phyloP scores from a whole-genome alignment of 2,329 filamentous ascomycete species.

The Sporothrix brunneoviolacea region DNA sequence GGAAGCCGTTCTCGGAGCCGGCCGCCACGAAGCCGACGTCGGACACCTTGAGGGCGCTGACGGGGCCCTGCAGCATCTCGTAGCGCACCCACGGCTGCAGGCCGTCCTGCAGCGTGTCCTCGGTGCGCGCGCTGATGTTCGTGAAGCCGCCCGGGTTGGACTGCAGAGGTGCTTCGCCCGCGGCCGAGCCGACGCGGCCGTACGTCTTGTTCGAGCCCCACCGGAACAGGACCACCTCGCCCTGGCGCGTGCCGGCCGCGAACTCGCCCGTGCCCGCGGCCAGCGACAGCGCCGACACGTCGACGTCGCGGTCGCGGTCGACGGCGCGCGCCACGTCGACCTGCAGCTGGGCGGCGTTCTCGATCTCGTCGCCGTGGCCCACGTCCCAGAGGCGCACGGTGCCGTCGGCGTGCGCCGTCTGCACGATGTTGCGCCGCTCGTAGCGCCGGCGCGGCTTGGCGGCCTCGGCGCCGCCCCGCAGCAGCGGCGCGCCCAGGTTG shows the following conservation, averaged over 20 bases:
- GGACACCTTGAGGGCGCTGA: conserved; percentile 76
- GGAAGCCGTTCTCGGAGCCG: conserved; percentile 73
- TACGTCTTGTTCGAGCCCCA: conserved; percentile 77
- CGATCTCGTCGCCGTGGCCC: conserved; percentile 86
- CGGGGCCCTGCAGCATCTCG: conserved; percentile 73
- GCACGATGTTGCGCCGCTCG: conserved; percentile 76
- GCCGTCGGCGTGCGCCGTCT: conserved; percentile 84
- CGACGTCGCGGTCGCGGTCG: conserved; percentile 68
- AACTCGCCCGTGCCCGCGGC: conserved; percentile 77
- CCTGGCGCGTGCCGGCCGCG: conserved; percentile 69
- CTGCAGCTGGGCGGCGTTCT: conserved; percentile 75
- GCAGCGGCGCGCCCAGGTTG: conserved; percentile 66
- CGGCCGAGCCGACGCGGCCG: conserved; percentile 48
- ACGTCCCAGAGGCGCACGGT: conserved; percentile 90
- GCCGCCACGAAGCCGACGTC: conserved; percentile 87
- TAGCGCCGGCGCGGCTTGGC: conserved; percentile 65
- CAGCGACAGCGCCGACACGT: conserved; percentile 73
- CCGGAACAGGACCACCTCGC: conserved; percentile 81
- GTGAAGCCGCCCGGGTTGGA: conserved; percentile 64
- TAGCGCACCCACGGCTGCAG: conserved; percentile 69
- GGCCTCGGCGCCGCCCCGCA: conserved; percentile 72
- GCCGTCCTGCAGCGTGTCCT: conserved; percentile 62
- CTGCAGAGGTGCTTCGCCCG: conserved; percentile 29
- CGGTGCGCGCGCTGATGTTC: conserved; percentile 65
- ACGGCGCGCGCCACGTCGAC: conserved; percentile 80